These are phyloP conservation scores for Hanseniaspora sp. DNA, from an alignment of 1,139 yeast genomes.

Conservation along the genomic window DNA sequence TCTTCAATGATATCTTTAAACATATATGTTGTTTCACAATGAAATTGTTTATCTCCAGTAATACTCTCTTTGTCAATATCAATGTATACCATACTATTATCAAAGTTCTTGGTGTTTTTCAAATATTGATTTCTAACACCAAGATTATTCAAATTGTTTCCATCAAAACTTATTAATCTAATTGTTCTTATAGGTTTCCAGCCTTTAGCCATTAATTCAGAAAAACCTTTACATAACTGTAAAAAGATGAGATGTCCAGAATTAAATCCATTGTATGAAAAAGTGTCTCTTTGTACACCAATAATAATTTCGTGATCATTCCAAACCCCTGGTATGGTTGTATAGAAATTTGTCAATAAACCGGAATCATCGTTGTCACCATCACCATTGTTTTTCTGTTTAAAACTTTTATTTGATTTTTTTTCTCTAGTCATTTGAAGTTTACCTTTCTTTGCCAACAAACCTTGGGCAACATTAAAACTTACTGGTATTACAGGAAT, in stretches of 20 bases:
- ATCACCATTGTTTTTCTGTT: conserved; percentile 23
- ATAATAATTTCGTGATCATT: conserved; percentile 38
- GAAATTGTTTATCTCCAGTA: conserved; percentile 25
- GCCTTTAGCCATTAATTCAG: conserved; percentile 33
- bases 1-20: conserved; percentile 29
- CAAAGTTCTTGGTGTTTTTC: conserved; percentile 28
- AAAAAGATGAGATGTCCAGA: conserved; percentile 37
- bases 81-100: conserved; percentile 18
- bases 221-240: conserved; percentile 38
- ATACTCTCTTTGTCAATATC: conserved; percentile 14
- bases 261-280: conserved; percentile 35
- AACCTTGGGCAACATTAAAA: conserved; percentile 31
- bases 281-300: conserved; percentile 40
- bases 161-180: conserved; percentile 44
- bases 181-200: conserved; percentile 48
- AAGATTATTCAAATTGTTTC: conserved; percentile 36
- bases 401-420: background rate
- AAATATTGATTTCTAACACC: conserved; percentile 44
- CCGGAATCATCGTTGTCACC: background rate
- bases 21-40: conserved; percentile 35
- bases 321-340: conserved; percentile 41
- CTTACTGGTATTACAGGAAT: conserved; percentile 32
- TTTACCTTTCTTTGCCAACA: conserved; percentile 25
- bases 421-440: background rate
- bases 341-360: conserved; percentile 32